A percentile compares a stretch with the other conserved stretches of the same genome.
Conservation (phyloP, 345 rosid genomes). For the Sonneratia alba region DNA sequence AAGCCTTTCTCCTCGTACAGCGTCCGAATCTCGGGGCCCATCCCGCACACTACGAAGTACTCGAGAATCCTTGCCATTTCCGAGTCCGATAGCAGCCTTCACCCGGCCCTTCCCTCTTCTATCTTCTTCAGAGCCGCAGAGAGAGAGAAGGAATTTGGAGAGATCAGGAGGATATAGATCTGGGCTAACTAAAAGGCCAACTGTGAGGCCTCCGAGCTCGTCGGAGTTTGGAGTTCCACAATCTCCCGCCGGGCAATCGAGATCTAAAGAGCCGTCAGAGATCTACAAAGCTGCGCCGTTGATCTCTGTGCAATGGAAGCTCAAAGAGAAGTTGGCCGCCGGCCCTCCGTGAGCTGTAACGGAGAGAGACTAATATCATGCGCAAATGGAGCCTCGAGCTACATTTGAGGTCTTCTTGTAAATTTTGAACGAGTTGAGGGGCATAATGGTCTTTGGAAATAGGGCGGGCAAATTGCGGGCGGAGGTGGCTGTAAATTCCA, state of each 20-base stretch:
- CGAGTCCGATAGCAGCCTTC: not conserved
- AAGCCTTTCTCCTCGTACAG: conserved; percentile 75
- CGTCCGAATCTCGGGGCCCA: conserved; percentile 93
- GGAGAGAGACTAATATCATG: not conserved
- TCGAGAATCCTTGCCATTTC: conserved; percentile 66
- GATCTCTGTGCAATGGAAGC: not conserved
- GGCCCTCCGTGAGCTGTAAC: not conserved
- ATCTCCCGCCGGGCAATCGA: not conserved
- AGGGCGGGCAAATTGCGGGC: too few species aligned
- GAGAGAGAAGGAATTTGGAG: not conserved
- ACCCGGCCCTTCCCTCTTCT: not conserved
- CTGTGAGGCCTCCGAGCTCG: not conserved
- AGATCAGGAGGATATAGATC: not conserved
- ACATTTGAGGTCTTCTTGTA: not conserved
- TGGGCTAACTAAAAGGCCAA: not conserved
- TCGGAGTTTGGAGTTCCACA: not conserved
- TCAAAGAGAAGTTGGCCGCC: not conserved
- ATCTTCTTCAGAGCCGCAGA: not conserved
- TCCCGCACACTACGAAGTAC: conserved; percentile 88
- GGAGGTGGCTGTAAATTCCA: too few species aligned
- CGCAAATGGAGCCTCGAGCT: not conserved
- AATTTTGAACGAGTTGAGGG: not conserved
- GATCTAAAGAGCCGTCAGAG: not conserved
- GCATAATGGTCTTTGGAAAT: not conserved
- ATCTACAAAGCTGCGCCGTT: not conserved